Evolutionary conservation across 441 rosid genomes (phyloP), one percentile per base, ranked within the genome.

Genomic region (Erodium texanum): DNA sequence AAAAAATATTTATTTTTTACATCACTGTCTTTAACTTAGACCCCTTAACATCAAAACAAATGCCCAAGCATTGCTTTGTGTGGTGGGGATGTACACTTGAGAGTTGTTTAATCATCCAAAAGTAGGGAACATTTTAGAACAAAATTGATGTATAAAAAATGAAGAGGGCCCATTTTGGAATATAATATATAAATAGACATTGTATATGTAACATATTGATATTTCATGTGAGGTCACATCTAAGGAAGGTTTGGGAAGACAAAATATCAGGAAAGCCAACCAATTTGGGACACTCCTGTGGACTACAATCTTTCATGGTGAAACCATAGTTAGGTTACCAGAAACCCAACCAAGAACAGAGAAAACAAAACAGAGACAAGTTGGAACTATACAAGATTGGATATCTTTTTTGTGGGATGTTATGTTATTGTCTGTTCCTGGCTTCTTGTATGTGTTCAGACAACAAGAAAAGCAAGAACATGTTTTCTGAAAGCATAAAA

Each of bases 141-240:
- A 54, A 54, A 54, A 54, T 34, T 34, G 41, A 7, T 34, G 41
- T 29, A 70, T 67, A 52, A 6, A 12, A 12, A 18, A 62, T 2
- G 66, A 24, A 12, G 36, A 50, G 9, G 38, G 11, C 15, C 45
- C 67, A 66, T 65, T 69, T 63, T 19, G 34, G 65, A 69, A 61
- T 66, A 61, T 48, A 23, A 66, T 62, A 18, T 59, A 27, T 27
- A 27, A n/a, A n/a, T n/a, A n/a, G 29, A 27, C 29, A 58, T 54
- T 22, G 34, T 24, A 59, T 59, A 24, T 24, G 7, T 41, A 32
- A 15, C 18, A 22, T 24, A 0, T 7, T 18, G 24, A 54, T 54
- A 18, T 54, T 18, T 54, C 62, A 54, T 54, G 24, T 19, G 12
- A 10, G 24, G 64, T 64, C 73, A 70, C 73, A 64, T 70, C 68